Evolutionary conservation across 2,329 filamentous ascomycete species (phyloP), one percentile per base, ranked within the genome.

Genomic region (Xylariaceae sp.): DNA sequence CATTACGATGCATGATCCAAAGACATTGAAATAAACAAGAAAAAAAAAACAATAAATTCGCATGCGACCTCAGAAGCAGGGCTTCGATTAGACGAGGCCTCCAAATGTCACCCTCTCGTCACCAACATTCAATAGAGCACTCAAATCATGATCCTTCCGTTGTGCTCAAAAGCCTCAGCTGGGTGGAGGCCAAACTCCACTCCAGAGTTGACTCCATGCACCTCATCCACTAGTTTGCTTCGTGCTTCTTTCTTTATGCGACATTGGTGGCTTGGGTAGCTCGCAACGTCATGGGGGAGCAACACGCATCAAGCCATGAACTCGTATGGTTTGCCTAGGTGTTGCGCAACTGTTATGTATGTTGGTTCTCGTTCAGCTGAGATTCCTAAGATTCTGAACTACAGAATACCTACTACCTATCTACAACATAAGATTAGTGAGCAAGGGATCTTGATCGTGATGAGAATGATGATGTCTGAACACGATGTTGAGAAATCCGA

Each of bases 61-160:
- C 55, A 18, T 30, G 23, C 13, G 34, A 13, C 37, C 37, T 42
- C 11, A 10, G 37, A 53, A 48, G 37, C 51, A 50, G 49, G 6
- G n/a, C 45, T 13, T 17, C 51, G 34, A 42, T 15, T 13, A 47
- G 49, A 52, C 30, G 53, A 56, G 55, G 58, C 53, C 56, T 58
- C 58, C 53, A 35, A 50, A 34, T 13, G 7, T 49, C 9, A 49
- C 13, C 10, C 7, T 17, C 1, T 13, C 35, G 18, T 42, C 51
- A 34, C 37, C 48, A 51, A 45, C 42, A 45, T 30, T 30, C 23
- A 30, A 30, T 30, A 30, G 23, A 30, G 23, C 23, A 42, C 13
- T 49, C 10, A 30, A 50, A 39, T 39, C 34, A 44, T 30, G 11
- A 55, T 3, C 3, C 18, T 49, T 48, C 15, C 1, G 53, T 45